A percentile compares a stretch with the other conserved stretches of the same genome.
These are phyloP conservation scores for Podila clonocystis DNA, from an alignment of 192 early-diverging fungal genomes.

Conservation along the genomic window DNA sequence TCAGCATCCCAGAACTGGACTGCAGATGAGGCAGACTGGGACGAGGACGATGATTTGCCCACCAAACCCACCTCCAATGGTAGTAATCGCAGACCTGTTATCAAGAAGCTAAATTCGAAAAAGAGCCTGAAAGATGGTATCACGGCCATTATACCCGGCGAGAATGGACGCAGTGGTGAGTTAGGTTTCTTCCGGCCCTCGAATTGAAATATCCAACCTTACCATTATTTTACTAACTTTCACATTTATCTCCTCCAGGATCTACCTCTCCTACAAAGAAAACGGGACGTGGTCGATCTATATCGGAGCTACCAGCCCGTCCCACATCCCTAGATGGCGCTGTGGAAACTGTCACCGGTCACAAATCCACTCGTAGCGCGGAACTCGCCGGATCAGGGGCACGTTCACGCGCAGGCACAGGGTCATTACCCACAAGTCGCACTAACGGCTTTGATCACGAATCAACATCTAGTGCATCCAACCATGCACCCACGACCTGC, in stretches of 20 bases:
- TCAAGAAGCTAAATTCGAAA: conserved; percentile 13
- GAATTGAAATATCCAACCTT: neutral
- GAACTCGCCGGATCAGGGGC: neutral
- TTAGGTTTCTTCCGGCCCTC: neutral
- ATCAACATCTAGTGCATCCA: neutral
- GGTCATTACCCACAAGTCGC: neutral
- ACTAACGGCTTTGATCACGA: neutral
- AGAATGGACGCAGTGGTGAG: conserved; percentile 16
- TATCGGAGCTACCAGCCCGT: conserved; percentile 28
- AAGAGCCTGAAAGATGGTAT: conserved; percentile 32
- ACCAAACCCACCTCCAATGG: conserved; percentile 8
- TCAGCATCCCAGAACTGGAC: conserved; percentile 43
- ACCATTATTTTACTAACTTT: neutral
- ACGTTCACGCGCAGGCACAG: neutral
- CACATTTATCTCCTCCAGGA: neutral
- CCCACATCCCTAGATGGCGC: conserved; percentile 19
- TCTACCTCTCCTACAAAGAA: neutral
- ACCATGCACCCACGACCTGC: conserved; percentile 52
- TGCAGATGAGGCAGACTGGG: conserved; percentile 35
- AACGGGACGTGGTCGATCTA: conserved; percentile 29
- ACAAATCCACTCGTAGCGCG: neutral
- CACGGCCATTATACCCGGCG: conserved; percentile 17
- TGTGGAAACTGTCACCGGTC: neutral
- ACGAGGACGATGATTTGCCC: conserved; percentile 21
- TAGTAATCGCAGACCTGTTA: neutral